Evolutionary conservation across 1,284 basidiomycete species (phyloP).

Genomic region (Cutaneotrichosporon curvatum): DNA sequence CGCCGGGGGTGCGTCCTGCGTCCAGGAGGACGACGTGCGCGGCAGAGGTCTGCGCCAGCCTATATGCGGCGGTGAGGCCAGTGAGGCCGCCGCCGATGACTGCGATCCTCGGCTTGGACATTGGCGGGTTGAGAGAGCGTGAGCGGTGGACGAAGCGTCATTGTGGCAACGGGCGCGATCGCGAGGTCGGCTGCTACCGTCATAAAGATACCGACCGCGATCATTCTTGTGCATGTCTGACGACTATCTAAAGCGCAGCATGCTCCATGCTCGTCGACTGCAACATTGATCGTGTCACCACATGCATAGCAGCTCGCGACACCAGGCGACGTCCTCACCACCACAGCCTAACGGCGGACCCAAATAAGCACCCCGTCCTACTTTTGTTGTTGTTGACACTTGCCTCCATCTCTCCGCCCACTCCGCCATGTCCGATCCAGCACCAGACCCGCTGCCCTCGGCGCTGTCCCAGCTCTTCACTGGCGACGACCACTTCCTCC

Average conservation of each 20-base stretch:
- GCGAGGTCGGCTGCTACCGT: no score
- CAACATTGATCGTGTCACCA: no score
- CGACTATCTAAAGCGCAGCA: no score
- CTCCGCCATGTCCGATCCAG: conserved; percentile 10
- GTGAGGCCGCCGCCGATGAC: conserved; percentile 43
- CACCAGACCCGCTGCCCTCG: conserved; percentile 9
- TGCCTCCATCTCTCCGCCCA: not conserved
- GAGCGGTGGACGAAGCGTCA: not conserved
- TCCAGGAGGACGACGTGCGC: conserved; percentile 10
- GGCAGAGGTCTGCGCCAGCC: conserved; percentile 19
- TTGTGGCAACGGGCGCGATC: no score
- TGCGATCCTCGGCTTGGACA: conserved; percentile 25
- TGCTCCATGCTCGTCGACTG: no score
- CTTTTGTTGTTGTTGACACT: not conserved
- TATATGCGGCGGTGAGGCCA: conserved; percentile 41
- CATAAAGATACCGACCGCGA: no score
- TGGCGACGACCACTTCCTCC: conserved; percentile 13
- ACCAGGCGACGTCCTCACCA: no score
- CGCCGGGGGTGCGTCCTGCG: conserved; percentile 50
- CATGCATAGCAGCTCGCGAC: no score
- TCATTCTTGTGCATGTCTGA: no score
- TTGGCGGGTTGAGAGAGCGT: not conserved
- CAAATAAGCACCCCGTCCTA: no score
- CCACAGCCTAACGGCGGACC: no score
- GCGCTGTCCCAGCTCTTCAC: conserved; percentile 13